These are phyloP conservation scores for Diplodia sapinea DNA, from an alignment of 2,329 filamentous ascomycete genomes.

Conservation along the genomic window DNA sequence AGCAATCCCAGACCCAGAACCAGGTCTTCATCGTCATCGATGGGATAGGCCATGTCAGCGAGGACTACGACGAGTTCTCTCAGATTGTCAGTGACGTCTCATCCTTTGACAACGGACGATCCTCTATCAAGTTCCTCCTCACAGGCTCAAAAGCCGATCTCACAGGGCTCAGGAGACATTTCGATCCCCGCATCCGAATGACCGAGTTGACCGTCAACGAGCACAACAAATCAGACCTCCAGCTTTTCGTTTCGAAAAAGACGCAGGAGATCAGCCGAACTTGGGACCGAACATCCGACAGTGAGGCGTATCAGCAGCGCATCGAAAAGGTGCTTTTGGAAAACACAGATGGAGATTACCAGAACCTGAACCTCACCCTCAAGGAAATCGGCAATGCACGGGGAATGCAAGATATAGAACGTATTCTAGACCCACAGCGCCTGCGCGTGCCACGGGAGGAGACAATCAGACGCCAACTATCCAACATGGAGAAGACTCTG, in stretches of 20 bases:
- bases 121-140: constrained; percentile 1
- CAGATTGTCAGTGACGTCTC: not conserved
- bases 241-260: not conserved
- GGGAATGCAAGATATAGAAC: not conserved
- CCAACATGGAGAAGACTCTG: not conserved
- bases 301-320: not conserved
- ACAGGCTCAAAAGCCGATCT: not conserved
- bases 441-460: not conserved
- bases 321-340: not conserved
- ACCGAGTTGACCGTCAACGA: not conserved
- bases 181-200: not conserved
- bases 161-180: not conserved
- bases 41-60: constrained; percentile 7
- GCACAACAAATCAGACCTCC: constrained; percentile 1
- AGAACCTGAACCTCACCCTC: constrained; percentile 6
- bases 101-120: not conserved
- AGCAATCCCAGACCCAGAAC: not conserved
- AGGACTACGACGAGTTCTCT: not conserved
- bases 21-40: constrained; percentile 13
- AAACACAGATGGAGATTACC: constrained; percentile 1
- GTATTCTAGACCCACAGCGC: not conserved
- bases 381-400: not conserved
- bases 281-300: constrained; percentile 6
- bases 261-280: not conserved
- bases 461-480: not conserved